Evolutionary conservation across 2,329 filamentous ascomycete genomes (phyloP).

Genomic region (Sclerotiophoma versabilis): DNA sequence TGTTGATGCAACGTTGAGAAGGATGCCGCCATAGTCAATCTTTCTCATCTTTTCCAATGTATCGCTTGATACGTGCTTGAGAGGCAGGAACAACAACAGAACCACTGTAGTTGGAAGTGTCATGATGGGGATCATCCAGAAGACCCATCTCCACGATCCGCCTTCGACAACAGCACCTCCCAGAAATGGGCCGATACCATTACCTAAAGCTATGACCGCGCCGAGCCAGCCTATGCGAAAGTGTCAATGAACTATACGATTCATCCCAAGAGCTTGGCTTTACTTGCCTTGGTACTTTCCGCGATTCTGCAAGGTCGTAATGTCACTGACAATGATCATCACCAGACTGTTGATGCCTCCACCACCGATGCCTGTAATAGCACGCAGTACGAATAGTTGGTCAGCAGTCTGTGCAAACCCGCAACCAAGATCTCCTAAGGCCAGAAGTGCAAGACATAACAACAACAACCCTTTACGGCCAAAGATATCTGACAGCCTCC

Average conservation of each 20-base stretch:
- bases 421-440: constrained; percentile 60
- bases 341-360: constrained; percentile 56
- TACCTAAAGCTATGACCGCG: constrained; percentile 34
- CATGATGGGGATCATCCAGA: constrained; percentile 42
- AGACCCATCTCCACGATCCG: constrained; percentile 56
- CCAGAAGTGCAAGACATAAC: constrained; percentile 55
- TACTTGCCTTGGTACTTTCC: constrained; percentile 45
- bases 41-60: constrained; percentile 59
- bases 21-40: constrained; percentile 66
- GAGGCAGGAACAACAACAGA: constrained; percentile 35
- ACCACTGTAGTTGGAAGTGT: constrained; percentile 16
- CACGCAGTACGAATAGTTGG: constrained; percentile 62
- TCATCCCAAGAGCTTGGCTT: background rate
- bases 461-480: constrained; percentile 54
- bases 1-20: constrained; percentile 64
- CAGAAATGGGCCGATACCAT: constrained; percentile 37
- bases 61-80: constrained; percentile 54
- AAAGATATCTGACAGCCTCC: constrained; percentile 60
- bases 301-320: constrained; percentile 57
- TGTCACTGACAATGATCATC: constrained; percentile 59
- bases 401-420: constrained; percentile 55
- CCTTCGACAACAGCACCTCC: constrained; percentile 42
- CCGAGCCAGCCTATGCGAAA: constrained; percentile 30
- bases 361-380: constrained; percentile 61
- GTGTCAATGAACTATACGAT: background rate